These are phyloP conservation scores for Podospora australis DNA, from an alignment of 495 filamentous ascomycete genomes.

Conservation along the genomic window DNA sequence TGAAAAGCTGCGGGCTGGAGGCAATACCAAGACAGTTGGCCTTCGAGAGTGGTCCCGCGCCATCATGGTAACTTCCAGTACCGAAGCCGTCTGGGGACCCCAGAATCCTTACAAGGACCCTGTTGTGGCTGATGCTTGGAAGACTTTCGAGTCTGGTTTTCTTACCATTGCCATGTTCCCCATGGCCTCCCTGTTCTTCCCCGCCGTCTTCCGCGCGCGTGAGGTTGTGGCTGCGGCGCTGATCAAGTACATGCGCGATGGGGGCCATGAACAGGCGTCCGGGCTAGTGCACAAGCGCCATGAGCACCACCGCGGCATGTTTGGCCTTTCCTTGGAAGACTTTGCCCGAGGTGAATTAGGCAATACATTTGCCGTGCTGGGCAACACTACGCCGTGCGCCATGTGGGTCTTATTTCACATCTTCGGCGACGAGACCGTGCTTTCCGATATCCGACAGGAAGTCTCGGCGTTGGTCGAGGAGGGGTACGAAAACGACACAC, in stretches of 20 bases:
- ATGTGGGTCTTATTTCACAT: conserved; percentile 1
- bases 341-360: conserved; percentile 22
- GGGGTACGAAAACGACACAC: not conserved
- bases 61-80: conserved; percentile 10
- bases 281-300: conserved; percentile 14
- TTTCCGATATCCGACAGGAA: conserved; percentile 18
- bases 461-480: conserved; percentile 11
- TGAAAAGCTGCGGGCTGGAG: conserved; percentile 3
- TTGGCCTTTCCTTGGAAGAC: conserved; percentile 13
- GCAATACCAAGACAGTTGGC: not conserved
- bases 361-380: not conserved
- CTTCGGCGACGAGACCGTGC: conserved; percentile 17
- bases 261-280: conserved; percentile 13
- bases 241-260: conserved; percentile 12
- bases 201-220: conserved; percentile 8
- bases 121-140: conserved; percentile 11
- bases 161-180: conserved; percentile 16
- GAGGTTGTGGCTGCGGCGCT: conserved; percentile 15
- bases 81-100: conserved; percentile 17
- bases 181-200: conserved; percentile 9
- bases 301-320: conserved; percentile 17
- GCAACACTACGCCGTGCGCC: not conserved
- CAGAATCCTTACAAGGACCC: conserved; percentile 19
- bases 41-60: conserved; percentile 12
- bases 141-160: conserved; percentile 17